Evolutionary conservation across 805 yeast genomes (phyloP).

Genomic region (Schwanniomyces vanrijiae): DNA sequence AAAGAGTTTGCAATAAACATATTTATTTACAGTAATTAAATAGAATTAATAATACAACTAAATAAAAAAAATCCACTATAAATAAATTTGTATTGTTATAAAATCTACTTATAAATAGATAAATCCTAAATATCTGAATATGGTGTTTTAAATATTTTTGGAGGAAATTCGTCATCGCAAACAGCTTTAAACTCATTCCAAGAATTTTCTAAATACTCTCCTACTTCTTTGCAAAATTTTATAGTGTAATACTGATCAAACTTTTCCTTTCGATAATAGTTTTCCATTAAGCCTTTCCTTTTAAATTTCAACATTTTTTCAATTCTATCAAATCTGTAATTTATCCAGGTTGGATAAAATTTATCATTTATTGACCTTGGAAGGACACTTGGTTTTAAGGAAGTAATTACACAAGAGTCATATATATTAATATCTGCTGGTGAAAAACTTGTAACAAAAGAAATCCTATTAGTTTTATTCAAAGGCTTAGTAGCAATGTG

Average conservation of each 20-base stretch:
- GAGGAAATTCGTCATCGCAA: constrained; percentile 10
- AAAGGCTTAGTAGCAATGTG: constrained; percentile 22
- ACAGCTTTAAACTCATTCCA: constrained; percentile 19
- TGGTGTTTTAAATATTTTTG: constrained; percentile 14
- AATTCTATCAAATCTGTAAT: constrained; percentile 24
- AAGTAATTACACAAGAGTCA: too few relatives aligned
- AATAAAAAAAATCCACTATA: too few relatives aligned
- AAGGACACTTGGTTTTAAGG: constrained; percentile 16
- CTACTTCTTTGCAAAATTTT: constrained; percentile 26
- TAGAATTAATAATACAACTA: too few relatives aligned
- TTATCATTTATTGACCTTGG: constrained; percentile 29
- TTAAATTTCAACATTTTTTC: constrained; percentile 20
- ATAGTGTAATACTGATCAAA: constrained; percentile 40
- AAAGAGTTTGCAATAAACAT: too few relatives aligned
- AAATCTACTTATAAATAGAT: too few relatives aligned
- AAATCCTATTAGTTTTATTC: constrained; percentile 40
- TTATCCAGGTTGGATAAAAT: constrained; percentile 33
- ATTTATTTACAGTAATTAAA: too few relatives aligned
- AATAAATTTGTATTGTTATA: too few relatives aligned
- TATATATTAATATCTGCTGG: constrained; percentile 16
- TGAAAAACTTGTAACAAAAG: constrained; percentile 41
- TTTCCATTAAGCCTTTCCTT: constrained; percentile 3
- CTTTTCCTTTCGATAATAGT: not conserved
- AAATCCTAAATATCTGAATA: constrained; percentile 11
- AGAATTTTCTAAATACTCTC: constrained; percentile 22